A percentile compares a stretch with the other conserved stretches of the same genome.
Conservation (phyloP, 352 stramenopile species). For the Pythium periplocum region DNA sequence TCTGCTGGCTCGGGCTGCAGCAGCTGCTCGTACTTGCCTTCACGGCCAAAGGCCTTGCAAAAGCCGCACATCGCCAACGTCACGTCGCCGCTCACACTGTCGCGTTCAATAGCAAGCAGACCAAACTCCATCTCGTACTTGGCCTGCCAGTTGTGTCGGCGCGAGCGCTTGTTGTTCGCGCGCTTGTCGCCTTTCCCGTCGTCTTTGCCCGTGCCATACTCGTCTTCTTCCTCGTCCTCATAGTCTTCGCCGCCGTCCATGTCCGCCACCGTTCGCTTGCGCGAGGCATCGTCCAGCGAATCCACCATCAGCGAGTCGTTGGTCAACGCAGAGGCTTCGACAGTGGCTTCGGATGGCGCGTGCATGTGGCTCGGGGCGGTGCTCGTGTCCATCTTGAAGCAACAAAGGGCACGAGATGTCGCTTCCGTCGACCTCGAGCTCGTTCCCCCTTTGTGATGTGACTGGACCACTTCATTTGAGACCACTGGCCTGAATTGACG, state of each 20-base stretch:
- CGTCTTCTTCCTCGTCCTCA: constrained; percentile 32
- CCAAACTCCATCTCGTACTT: constrained; percentile 85
- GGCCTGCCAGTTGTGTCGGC: constrained; percentile 71
- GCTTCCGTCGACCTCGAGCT: no score
- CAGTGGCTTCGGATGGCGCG: neutral
- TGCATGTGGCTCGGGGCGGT: no score
- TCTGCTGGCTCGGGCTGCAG: constrained; percentile 47
- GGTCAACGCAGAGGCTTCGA: constrained; percentile 19
- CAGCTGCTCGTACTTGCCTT: constrained; percentile 71
- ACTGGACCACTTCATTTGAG: no score
- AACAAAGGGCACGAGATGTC: no score
- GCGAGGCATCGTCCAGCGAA: constrained; percentile 33
- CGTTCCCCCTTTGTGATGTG: no score
- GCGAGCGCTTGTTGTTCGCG: constrained; percentile 33
- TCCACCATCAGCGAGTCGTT: constrained; percentile 24
- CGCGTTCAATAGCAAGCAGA: constrained; percentile 59
- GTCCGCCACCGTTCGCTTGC: neutral
- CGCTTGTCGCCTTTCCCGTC: constrained; percentile 28
- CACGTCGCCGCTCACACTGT: constrained; percentile 59
- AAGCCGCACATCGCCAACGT: constrained; percentile 80
- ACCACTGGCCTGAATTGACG: no score
- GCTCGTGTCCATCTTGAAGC: no score
- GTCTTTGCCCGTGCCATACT: constrained; percentile 9
- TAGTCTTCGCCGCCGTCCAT: constrained; percentile 32
- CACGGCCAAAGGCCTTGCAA: constrained; percentile 78